Evolutionary conservation across 2,329 filamentous ascomycete species (phyloP).

Genomic region (Paradendryphiella salina): DNA sequence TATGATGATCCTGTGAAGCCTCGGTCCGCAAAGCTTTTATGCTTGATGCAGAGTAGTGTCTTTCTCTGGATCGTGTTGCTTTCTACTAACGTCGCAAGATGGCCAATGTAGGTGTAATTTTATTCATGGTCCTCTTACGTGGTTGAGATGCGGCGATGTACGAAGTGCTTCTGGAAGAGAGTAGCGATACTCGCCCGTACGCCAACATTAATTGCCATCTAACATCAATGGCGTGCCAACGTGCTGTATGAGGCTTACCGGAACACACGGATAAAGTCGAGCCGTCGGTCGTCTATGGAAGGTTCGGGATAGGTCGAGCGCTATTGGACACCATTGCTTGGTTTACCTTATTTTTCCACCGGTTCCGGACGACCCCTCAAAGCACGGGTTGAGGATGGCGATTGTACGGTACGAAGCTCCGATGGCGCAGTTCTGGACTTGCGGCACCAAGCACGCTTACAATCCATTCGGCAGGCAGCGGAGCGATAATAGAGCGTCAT

Average conservation of each 20-base stretch:
- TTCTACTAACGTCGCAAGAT: background rate
- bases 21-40: background rate
- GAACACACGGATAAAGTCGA: conserved; percentile 5
- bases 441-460: conserved; percentile 3
- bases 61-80: background rate
- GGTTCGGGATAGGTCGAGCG: conserved; percentile 19
- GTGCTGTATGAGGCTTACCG: background rate
- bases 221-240: background rate
- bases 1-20: background rate
- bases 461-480: too few relatives aligned
- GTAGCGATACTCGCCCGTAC: background rate
- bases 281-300: conserved; percentile 12
- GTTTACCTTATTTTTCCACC: conserved; percentile 37
- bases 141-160: background rate
- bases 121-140: background rate
- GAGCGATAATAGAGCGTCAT: too few relatives aligned
- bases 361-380: conserved; percentile 12
- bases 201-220: too few relatives aligned
- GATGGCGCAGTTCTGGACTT: conserved; percentile 22
- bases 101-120: background rate
- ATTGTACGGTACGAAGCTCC: conserved; percentile 16
- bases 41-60: background rate
- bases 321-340: conserved; percentile 39
- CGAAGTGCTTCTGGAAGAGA: background rate
- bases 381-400: conserved; percentile 3